A percentile compares a stretch with the other conserved stretches of the same genome.
Conservation (phyloP, 352 stramenopile genomes). For the Pythium phragmiticola region DNA sequence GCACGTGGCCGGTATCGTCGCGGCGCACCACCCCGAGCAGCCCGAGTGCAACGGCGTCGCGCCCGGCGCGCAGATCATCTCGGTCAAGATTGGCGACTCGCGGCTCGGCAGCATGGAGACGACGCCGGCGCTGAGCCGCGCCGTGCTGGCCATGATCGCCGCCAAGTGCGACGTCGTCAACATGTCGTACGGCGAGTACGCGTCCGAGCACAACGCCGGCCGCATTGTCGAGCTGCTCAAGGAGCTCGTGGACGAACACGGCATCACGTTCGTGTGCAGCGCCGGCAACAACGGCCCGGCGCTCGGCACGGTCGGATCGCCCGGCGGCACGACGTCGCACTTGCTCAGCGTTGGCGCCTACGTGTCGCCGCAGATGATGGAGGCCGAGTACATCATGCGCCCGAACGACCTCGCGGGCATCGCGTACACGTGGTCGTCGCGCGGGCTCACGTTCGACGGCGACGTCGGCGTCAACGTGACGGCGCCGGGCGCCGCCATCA, state of each 20-base stretch:
- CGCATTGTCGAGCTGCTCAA: conserved; percentile 88
- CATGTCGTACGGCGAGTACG: conserved; percentile 96
- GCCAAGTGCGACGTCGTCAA: conserved; percentile 94
- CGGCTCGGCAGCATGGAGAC: conserved; percentile 95
- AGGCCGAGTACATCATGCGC: conserved; percentile 89
- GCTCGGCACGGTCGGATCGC: conserved; percentile 91
- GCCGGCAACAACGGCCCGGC: conserved; percentile 97
- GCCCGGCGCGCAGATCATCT: conserved; percentile 90
- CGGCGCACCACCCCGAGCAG: conserved; percentile 85
- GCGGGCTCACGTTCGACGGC: conserved; percentile 92
- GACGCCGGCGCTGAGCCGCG: conserved; percentile 82
- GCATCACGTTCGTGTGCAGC: conserved; percentile 92
- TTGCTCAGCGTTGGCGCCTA: conserved; percentile 94
- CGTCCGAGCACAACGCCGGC: conserved; percentile 84
- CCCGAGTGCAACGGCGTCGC: conserved; percentile 92
- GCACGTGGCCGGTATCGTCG: conserved; percentile 95
- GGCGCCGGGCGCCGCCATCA: conserved; percentile 94
- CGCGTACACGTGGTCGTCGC: conserved; percentile 92
- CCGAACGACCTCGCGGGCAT: conserved; percentile 59
- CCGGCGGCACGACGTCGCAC: conserved; percentile 85
- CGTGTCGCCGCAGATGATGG: conserved; percentile 94
- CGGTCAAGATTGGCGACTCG: conserved; percentile 95
- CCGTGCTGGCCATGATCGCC: conserved; percentile 87
- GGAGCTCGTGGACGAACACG: conserved; percentile 91
- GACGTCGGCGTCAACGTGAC: conserved; percentile 90